Evolutionary conservation across 1,284 basidiomycete genomes (phyloP).

Genomic region (Ganoderma meredithae): DNA sequence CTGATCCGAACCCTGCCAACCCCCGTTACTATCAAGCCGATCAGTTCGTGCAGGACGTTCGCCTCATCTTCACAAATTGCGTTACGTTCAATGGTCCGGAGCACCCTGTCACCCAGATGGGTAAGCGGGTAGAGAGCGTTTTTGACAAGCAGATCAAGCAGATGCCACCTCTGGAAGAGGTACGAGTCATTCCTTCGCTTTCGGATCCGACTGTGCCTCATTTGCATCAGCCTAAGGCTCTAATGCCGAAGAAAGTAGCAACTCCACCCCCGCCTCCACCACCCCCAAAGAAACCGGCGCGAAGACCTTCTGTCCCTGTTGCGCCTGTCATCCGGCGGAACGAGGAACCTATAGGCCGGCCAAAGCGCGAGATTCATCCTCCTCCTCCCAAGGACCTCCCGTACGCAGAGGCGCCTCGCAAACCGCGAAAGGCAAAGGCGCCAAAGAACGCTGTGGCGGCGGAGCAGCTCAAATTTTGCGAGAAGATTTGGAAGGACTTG

Average conservation of each 20-base stretch:
- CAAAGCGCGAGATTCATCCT: conserved; percentile 97
- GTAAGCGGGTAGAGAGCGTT: conserved; percentile 81
- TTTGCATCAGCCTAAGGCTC: conserved; percentile 53
- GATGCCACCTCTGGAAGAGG: conserved; percentile 79
- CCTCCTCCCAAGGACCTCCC: conserved; percentile 92
- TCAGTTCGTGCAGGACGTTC: conserved; percentile 85
- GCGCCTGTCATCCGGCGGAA: conserved; percentile 77
- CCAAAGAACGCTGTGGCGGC: conserved; percentile 74
- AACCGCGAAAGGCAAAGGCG: conserved; percentile 66
- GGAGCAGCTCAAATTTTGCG: conserved; percentile 89
- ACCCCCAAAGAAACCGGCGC: conserved; percentile 58
- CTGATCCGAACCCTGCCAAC: conserved; percentile 70
- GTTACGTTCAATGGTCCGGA: conserved; percentile 93
- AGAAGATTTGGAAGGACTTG: conserved; percentile 80
- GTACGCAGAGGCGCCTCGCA: conserved; percentile 81
- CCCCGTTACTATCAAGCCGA: conserved; percentile 79
- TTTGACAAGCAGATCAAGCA: conserved; percentile 92
- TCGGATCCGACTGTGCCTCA: not conserved
- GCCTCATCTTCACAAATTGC: conserved; percentile 90
- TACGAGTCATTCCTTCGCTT: conserved; percentile 45
- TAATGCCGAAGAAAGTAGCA: conserved; percentile 58
- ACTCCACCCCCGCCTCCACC: conserved; percentile 48
- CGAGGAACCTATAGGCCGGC: conserved; percentile 73
- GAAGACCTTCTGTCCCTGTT: conserved; percentile 78
- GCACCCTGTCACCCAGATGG: conserved; percentile 82